Evolutionary conservation across 495 filamentous ascomycete species (phyloP).

Genomic region (Physcia stellaris): DNA sequence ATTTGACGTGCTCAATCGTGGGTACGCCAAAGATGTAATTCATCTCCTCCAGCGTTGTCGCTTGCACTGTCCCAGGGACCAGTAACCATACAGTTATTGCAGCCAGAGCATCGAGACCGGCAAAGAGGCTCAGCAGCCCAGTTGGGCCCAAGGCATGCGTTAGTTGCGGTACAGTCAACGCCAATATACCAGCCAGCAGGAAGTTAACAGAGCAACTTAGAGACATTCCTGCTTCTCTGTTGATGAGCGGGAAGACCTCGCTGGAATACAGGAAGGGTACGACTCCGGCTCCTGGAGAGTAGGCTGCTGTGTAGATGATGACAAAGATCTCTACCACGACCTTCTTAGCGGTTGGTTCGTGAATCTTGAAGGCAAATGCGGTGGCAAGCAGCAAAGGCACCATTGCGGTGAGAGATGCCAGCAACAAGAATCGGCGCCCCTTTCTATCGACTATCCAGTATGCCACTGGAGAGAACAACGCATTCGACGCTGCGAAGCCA

Average conservation of each 20-base stretch:
- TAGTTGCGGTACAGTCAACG: conserved; percentile 10
- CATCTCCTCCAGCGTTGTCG: conserved; percentile 6
- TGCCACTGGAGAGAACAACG: conserved; percentile 15
- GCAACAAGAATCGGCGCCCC: conserved; percentile 13
- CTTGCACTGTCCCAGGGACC: conserved; percentile 8
- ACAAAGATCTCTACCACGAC: conserved; percentile 8
- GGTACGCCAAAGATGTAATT: conserved; percentile 19
- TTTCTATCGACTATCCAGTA: conserved; percentile 15
- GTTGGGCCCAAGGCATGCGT: conserved; percentile 4
- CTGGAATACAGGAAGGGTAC: conserved; percentile 17
- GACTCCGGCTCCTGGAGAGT: conserved; percentile 15
- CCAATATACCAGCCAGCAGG: conserved; percentile 8
- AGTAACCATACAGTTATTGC: conserved; percentile 8
- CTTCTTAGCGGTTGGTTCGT: conserved; percentile 1
- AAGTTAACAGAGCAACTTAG: conserved; percentile 12
- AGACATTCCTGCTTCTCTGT: conserved; percentile 11
- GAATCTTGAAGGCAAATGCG: conserved; percentile 8
- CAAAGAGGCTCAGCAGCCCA: conserved; percentile 7
- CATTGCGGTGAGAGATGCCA: conserved; percentile 11
- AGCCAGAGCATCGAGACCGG: conserved; percentile 7
- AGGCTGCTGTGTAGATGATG: conserved; percentile 12
- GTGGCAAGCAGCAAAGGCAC: conserved; percentile 10
- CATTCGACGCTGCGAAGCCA: conserved; percentile 13
- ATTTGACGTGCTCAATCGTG: conserved; percentile 17
- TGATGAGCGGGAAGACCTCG: conserved; percentile 12